Conservation (phyloP, 768 basidiomycete species). For the Rhodosporidiobolus sp. region DNA sequence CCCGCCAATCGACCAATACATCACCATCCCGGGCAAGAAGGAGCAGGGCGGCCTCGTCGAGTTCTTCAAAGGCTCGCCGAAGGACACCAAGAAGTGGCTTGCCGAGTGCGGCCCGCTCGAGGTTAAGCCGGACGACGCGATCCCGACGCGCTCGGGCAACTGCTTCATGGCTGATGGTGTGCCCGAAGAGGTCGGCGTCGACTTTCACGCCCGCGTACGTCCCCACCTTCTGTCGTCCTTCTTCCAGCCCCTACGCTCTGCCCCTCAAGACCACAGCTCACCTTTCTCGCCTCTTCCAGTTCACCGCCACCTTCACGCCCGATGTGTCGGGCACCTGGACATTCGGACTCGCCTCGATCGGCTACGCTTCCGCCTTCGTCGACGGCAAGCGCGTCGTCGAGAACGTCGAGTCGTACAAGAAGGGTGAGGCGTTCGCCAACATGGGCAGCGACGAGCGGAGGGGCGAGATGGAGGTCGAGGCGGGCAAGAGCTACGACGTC, state of each 20-base stretch:
- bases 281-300: neutral
- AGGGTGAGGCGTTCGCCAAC: slow-evolving; percentile 32
- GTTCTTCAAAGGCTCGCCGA: slow-evolving; percentile 23
- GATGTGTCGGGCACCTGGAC: slow-evolving; percentile 32
- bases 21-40: neutral
- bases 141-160: neutral
- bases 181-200: neutral
- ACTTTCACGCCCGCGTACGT: slow-evolving; percentile 17
- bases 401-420: slow-evolving; percentile 21
- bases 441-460: slow-evolving; percentile 32
- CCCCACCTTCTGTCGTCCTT: too few species aligned
- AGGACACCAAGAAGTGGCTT: slow-evolving; percentile 1
- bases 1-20: slow-evolving; percentile 30
- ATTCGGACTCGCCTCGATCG: slow-evolving; percentile 37
- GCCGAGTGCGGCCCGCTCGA: neutral
- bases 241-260: too few species aligned
- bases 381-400: slow-evolving; percentile 36
- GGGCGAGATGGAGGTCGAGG: slow-evolving; percentile 43
- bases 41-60: slow-evolving; percentile 27
- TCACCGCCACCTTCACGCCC: slow-evolving; percentile 23
- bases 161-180: slow-evolving; percentile 35
- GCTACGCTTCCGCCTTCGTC: slow-evolving; percentile 33
- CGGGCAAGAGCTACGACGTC: slow-evolving; percentile 42
- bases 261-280: neutral
- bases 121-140: neutral